phyloP scores from a whole-genome alignment of 176 grass and related monocot species.

The Carex myosuroides region DNA sequence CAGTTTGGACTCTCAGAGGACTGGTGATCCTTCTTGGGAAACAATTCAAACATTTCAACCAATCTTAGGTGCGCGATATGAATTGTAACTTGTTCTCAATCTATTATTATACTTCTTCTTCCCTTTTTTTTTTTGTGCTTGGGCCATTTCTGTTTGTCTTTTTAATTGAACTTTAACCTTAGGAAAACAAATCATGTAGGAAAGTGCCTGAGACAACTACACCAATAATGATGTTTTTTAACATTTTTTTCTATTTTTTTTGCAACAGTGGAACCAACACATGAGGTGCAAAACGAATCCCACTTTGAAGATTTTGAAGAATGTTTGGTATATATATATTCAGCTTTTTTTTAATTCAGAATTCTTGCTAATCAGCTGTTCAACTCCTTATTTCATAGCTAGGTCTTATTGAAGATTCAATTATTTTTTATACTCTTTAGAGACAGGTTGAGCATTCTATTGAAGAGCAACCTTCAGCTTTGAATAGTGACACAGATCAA shows the following conservation, averaged over 20 bases:
- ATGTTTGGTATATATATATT: conserved; percentile 62
- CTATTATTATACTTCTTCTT: background rate
- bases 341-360: background rate
- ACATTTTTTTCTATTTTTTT: conserved; percentile 14
- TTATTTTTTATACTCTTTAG: conserved; percentile 8
- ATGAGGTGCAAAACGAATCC: conserved; percentile 27
- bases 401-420: background rate
- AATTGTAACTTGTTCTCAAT: background rate
- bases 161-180: background rate
- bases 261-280: background rate
- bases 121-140: background rate
- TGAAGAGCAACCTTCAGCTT: conserved; percentile 32
- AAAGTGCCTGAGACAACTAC: background rate
- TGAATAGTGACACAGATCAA: conserved; percentile 29
- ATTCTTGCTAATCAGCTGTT: background rate
- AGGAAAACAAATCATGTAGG: background rate
- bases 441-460: conserved; percentile 63
- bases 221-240: background rate
- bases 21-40: conserved; percentile 28
- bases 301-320: conserved; percentile 70
- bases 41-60: conserved; percentile 28
- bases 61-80: background rate
- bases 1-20: conserved; percentile 26
- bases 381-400: background rate
- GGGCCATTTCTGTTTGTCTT: background rate